phyloP scores from a whole-genome alignment of 345 rosid genomes.

The Cardamine occulta region DNA sequence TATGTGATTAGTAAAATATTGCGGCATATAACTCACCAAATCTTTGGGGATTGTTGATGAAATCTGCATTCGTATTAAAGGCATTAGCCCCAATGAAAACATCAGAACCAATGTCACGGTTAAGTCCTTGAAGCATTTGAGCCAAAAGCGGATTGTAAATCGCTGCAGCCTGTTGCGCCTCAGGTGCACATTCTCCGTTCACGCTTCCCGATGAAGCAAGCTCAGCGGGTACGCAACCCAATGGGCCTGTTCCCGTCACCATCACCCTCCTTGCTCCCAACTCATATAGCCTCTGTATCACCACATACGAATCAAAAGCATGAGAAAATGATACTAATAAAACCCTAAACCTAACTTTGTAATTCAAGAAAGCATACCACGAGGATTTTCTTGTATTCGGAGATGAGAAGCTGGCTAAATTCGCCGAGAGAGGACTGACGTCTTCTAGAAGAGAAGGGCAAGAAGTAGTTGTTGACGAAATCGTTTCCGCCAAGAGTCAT shows the following conservation, averaged over 20 bases:
- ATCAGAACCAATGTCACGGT: slow-evolving; percentile 55
- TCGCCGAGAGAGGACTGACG: slow-evolving; percentile 38
- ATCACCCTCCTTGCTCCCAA: slow-evolving; percentile 75
- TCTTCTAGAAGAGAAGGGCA: slow-evolving; percentile 39
- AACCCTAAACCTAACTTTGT: background rate
- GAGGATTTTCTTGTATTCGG: slow-evolving; percentile 43
- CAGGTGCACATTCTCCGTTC: slow-evolving; percentile 70
- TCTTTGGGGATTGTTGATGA: slow-evolving; percentile 59
- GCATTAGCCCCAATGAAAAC: slow-evolving; percentile 68
- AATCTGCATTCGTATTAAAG: slow-evolving; percentile 52
- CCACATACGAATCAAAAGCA: slow-evolving; percentile 4
- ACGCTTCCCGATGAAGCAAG: slow-evolving; percentile 52
- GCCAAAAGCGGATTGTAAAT: slow-evolving; percentile 68
- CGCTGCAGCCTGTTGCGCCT: slow-evolving; percentile 66
- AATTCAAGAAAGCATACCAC: slow-evolving; percentile 14
- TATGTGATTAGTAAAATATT: no score
- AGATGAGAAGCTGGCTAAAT: slow-evolving; percentile 40
- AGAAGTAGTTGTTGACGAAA: slow-evolving; percentile 47
- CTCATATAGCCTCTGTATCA: slow-evolving; percentile 57
- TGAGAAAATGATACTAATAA: background rate
- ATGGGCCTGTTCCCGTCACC: slow-evolving; percentile 83
- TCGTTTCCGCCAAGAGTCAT: slow-evolving; percentile 47
- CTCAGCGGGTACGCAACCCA: slow-evolving; percentile 80
- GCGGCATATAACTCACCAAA: slow-evolving; percentile 50
- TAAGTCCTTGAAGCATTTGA: slow-evolving; percentile 58